A percentile compares a stretch with the other conserved stretches of the same genome.
phyloP scores from a whole-genome alignment of 345 rosid genomes.

The Pistacia vera region DNA sequence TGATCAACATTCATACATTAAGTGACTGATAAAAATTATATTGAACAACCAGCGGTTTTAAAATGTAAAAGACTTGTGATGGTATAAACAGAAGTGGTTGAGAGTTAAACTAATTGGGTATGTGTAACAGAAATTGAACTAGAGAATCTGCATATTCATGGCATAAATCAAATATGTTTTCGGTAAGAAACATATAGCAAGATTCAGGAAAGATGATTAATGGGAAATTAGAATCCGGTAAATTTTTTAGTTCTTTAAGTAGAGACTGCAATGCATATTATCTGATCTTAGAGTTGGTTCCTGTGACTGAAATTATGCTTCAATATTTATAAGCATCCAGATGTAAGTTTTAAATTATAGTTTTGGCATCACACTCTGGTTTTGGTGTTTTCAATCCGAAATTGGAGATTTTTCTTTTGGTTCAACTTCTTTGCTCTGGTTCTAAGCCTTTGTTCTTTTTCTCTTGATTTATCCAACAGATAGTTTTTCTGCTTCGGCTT shows the following conservation, averaged over 20 bases:
- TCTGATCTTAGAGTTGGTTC: neutral
- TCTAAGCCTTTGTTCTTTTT: neutral
- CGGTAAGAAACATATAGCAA: neutral
- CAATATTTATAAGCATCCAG: neutral
- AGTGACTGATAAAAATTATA: too few relatives aligned
- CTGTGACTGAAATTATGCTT: neutral
- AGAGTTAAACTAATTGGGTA: neutral
- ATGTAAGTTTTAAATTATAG: neutral
- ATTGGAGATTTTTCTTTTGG: neutral
- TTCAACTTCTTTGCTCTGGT: neutral
- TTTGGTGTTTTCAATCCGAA: neutral
- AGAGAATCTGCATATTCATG: neutral
- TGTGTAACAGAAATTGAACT: neutral
- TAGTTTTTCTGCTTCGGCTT: slow-evolving; percentile 58
- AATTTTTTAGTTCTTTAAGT: neutral
- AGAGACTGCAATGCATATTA: neutral
- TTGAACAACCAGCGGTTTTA: too few relatives aligned
- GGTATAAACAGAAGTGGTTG: neutral
- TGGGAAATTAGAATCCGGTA: neutral
- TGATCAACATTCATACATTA: neutral
- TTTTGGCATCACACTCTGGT: neutral
- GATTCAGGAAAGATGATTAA: neutral
- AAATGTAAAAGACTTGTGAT: neutral
- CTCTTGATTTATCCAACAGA: slow-evolving; percentile 38
- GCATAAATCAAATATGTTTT: neutral